Evolutionary conservation across 2,329 filamentous ascomycete genomes (phyloP).

Genomic region (Dothideomycetes sp.): DNA sequence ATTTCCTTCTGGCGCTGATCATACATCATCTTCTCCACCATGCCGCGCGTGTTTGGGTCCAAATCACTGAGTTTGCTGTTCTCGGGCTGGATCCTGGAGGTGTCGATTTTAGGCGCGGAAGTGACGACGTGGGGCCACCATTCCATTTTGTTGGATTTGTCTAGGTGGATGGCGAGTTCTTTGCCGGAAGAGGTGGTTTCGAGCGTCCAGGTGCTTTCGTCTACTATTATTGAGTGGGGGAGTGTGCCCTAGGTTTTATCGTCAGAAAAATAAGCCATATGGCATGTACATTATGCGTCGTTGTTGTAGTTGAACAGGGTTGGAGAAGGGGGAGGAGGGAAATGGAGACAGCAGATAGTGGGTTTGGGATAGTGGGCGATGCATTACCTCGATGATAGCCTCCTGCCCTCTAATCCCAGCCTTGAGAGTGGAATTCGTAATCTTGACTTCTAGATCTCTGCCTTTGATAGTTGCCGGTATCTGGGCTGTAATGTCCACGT

Average conservation of each 20-base stretch:
- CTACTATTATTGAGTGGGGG: constrained; percentile 64
- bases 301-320: no score
- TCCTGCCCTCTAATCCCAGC: constrained; percentile 83
- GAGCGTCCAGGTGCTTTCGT: constrained; percentile 94
- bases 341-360: constrained; percentile 1
- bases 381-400: constrained; percentile 62
- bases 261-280: no score
- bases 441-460: constrained; percentile 68
- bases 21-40: constrained; percentile 99
- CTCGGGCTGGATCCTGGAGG: constrained; percentile 88
- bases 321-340: not conserved
- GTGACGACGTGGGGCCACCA: constrained; percentile 96
- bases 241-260: constrained; percentile 59
- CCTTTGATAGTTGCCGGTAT: constrained; percentile 78
- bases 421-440: constrained; percentile 67
- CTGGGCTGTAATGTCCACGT: constrained; percentile 68
- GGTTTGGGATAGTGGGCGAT: not conserved
- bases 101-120: constrained; percentile 80
- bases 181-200: constrained; percentile 55
- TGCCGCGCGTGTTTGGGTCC: constrained; percentile 84
- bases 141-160: constrained; percentile 94
- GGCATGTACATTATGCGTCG: no score
- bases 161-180: constrained; percentile 78
- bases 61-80: constrained; percentile 84
- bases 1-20: constrained; percentile 95